phyloP scores from a whole-genome alignment of 2,329 filamentous ascomycete genomes.

The Calonectria henricotiae region DNA sequence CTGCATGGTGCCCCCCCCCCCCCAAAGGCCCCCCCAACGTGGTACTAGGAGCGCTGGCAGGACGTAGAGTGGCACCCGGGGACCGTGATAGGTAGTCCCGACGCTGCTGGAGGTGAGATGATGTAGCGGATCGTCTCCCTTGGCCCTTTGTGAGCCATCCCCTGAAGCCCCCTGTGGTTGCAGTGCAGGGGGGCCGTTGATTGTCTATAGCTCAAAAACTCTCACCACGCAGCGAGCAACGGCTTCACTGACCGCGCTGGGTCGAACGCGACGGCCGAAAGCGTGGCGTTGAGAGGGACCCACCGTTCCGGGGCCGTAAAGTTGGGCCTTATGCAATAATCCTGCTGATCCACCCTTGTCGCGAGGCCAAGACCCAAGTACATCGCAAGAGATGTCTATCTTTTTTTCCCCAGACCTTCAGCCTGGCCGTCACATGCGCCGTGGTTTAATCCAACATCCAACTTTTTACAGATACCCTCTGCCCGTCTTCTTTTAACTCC shows the following conservation, averaged over 20 bases:
- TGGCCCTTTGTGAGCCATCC: slow-evolving; percentile 13
- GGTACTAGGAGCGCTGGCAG: slow-evolving; percentile 25
- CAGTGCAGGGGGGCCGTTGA: slow-evolving; percentile 20
- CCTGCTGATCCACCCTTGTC: slow-evolving; percentile 54
- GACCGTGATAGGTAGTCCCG: slow-evolving; percentile 35
- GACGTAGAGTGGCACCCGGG: slow-evolving; percentile 19
- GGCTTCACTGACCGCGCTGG: slow-evolving; percentile 21
- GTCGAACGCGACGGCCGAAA: slow-evolving; percentile 18
- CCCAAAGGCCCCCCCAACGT: slow-evolving; percentile 15
- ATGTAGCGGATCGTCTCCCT: slow-evolving; percentile 28
- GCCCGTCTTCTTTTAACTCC: slow-evolving; percentile 36
- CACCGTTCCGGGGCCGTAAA: slow-evolving; percentile 29
- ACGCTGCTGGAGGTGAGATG: slow-evolving; percentile 31
- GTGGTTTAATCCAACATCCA: slow-evolving; percentile 48
- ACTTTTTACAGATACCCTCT: slow-evolving; percentile 36
- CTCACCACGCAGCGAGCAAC: not conserved
- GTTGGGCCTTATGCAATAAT: slow-evolving; percentile 46
- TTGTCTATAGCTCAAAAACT: not conserved
- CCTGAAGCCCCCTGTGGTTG: slow-evolving; percentile 31
- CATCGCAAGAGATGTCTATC: slow-evolving; percentile 44
- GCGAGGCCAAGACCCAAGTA: slow-evolving; percentile 27
- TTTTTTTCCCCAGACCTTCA: slow-evolving; percentile 52
- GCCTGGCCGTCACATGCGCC: slow-evolving; percentile 56
- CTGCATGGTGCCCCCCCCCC: slow-evolving; percentile 10
- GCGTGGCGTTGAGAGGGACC: slow-evolving; percentile 24